Base-by-base conservation (phyloP, 2,329 filamentous ascomycete genomes). In the Arthrobotrys entomopaga region DNA sequence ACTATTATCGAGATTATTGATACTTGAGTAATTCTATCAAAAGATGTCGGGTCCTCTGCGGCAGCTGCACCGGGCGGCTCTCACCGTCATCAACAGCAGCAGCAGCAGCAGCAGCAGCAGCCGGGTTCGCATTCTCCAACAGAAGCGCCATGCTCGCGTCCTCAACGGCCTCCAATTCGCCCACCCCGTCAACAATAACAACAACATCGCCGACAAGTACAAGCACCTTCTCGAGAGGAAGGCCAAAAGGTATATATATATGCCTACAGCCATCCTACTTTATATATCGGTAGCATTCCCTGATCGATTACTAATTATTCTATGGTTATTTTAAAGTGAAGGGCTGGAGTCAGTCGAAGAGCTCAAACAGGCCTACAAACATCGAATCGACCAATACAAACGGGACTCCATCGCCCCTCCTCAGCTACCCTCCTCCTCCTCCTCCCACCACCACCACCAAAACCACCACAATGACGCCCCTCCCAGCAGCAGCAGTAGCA, bases 141-240 rank as follows among this genome's bases (percentile, higher is more conserved):
- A 97, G 82, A 88, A 90, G 65, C 88, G 93, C 81, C 96, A 92
- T 90, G 94, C 94, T 1, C 92, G 92, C 79, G 93, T 97, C 29
- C 92, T 96, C 82, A 92, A 97, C 82, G 89, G 29, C 29, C 29
- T 96, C 54, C 92, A 93, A 77, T 96, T 94, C 84, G 87, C 97
- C 52, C 90, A 90, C 75, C 92, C 15, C 91, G 93, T 75, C 87
- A 87, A 69, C 84, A 87, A 67, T 85, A 86, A 87, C 84, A 87
- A 67, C 85, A 86, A 87, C 69, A 84, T 97, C 43, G 81, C 91
- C 77, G 92, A 96, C 77, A 96, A 91, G 82, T 99, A 99, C 84
- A 88, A 87, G 78, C 87, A 90, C 67, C 97, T 97, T 84, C 89
- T 99, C 76, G 87, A 91, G 77, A 84, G 86, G 77, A 97, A 96